Evolutionary conservation across 768 basidiomycete species (phyloP), one percentile per base, ranked within the genome.

Genomic region (Leccinum obscurum): DNA sequence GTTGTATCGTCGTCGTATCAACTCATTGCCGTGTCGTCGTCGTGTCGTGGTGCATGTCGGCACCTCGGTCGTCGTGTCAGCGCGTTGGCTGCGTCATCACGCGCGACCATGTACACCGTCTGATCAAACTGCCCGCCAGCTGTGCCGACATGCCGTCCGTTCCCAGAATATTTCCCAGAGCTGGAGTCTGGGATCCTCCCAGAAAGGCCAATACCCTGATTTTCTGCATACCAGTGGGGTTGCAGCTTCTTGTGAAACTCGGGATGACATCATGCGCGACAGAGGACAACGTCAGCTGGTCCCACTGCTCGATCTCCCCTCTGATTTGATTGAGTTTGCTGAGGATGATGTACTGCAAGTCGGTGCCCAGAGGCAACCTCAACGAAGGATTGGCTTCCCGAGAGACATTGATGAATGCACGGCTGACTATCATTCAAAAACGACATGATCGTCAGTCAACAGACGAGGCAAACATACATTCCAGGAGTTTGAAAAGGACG

Each of bases 221-320:
- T 28, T 28, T 28, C 26, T 28, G 26, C 26, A 26, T 26, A 26
- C 26, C 26, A 26, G 26, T 26, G 26, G 26, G 26, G 26, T 26
- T n/a, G 5, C 8, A 63, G 10, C 52, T 57, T 62, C 60, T 64
- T 62, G 52, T 54, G 62, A 30, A 46, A 58, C 4, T 24, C 14
- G 7, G 64, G 67, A 44, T 69, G 3, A 59, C 60, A 32, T 66
- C 67, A 20, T 68, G 60, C 2, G 64, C 67, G 13, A 66, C 67
- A 3, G 67, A 44, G 11, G 67, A 66, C 13, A 61, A 11, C 3
- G 58, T 58, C 13, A 68, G 22, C 10, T 52, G 32, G 15, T 63
- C 52, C 58, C 62, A 66, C 8, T 63, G 20, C 8, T 68, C 58
- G 1, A 64, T 32, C 0, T 68, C 67, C 34, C 41, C 62, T 49